Conservation (phyloP, 345 rosid species). For the Gynandropsis gynandra region DNA sequence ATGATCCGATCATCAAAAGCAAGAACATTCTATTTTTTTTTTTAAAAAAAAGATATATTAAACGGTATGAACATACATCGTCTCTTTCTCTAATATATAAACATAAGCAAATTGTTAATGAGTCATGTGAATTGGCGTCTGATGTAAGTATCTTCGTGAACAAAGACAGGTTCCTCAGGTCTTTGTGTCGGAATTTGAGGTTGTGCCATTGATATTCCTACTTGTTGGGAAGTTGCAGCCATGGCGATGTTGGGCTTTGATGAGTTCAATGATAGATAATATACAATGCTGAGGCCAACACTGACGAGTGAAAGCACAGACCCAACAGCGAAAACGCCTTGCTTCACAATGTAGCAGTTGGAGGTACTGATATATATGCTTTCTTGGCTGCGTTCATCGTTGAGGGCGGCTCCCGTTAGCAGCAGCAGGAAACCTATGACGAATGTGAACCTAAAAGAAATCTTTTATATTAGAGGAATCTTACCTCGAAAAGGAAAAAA, state of each 20-base stretch:
- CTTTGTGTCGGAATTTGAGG: constrained; percentile 60
- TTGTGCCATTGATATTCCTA: constrained; percentile 66
- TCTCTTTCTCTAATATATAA: constrained; percentile 16
- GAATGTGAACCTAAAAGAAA: constrained; percentile 94
- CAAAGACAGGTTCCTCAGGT: constrained; percentile 59
- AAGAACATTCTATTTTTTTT: too few relatives aligned
- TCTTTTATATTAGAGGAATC: too few relatives aligned
- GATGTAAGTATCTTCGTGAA: constrained; percentile 69
- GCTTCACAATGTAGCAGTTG: constrained; percentile 74
- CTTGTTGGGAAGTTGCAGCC: constrained; percentile 26
- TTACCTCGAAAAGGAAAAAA: neutral
- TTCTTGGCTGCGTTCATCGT: constrained; percentile 52
- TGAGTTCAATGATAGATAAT: constrained; percentile 46
- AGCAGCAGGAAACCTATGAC: constrained; percentile 63
- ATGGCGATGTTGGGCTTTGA: constrained; percentile 32
- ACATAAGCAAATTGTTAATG: neutral
- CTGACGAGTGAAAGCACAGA: constrained; percentile 54
- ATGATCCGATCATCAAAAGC: too few relatives aligned
- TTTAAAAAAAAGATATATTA: too few relatives aligned
- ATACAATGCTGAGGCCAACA: constrained; percentile 54
- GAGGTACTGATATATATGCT: constrained; percentile 36
- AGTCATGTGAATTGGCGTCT: constrained; percentile 61
- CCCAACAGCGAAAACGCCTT: constrained; percentile 78
- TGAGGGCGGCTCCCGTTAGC: constrained; percentile 75
- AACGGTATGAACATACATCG: too few relatives aligned